Evolutionary conservation across 768 basidiomycete genomes (phyloP).

Genomic region (Boletus tomentosulus): DNA sequence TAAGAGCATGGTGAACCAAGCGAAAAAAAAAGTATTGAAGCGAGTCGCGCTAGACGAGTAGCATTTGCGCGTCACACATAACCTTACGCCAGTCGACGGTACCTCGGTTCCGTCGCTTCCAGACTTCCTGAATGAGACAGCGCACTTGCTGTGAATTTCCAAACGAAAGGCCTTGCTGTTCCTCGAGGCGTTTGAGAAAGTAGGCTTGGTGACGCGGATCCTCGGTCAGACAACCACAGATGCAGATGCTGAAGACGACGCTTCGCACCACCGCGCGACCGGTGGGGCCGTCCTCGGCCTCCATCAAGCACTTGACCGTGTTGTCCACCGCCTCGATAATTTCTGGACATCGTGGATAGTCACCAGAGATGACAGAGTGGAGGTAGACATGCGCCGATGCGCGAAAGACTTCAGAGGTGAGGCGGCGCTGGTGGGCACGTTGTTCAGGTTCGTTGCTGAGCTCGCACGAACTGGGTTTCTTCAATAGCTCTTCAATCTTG

Average conservation of each 20-base stretch:
- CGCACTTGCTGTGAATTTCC: slow-evolving; percentile 64
- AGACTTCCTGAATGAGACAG: slow-evolving; percentile 53
- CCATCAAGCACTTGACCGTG: slow-evolving; percentile 45
- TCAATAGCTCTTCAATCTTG: slow-evolving; percentile 44
- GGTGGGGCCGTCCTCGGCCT: slow-evolving; percentile 34
- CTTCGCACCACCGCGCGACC: slow-evolving; percentile 62
- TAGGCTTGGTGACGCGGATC: slow-evolving; percentile 38
- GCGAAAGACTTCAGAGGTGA: slow-evolving; percentile 64
- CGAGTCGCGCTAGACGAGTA: slow-evolving; percentile 50
- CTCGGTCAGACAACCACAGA: slow-evolving; percentile 68
- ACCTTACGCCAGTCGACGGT: slow-evolving; percentile 61
- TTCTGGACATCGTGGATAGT: slow-evolving; percentile 61
- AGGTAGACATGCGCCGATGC: slow-evolving; percentile 72
- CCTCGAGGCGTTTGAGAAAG: slow-evolving; percentile 44
- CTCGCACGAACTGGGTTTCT: slow-evolving; percentile 12
- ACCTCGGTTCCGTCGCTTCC: slow-evolving; percentile 41
- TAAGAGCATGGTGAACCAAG: slow-evolving; percentile 4
- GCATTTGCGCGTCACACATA: slow-evolving; percentile 47
- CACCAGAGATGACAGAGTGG: slow-evolving; percentile 71
- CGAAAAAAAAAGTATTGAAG: not conserved
- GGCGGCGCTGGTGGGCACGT: slow-evolving; percentile 35
- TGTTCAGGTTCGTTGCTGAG: slow-evolving; percentile 1
- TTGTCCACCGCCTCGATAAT: slow-evolving; percentile 52
- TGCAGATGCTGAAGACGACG: slow-evolving; percentile 74
- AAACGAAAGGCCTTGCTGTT: slow-evolving; percentile 48